Percentiles rank a stretch among this genome's conserved stretches.
Evolutionary conservation across 305 asterid species (phyloP).

Genomic region (Fraxinus ornus): DNA sequence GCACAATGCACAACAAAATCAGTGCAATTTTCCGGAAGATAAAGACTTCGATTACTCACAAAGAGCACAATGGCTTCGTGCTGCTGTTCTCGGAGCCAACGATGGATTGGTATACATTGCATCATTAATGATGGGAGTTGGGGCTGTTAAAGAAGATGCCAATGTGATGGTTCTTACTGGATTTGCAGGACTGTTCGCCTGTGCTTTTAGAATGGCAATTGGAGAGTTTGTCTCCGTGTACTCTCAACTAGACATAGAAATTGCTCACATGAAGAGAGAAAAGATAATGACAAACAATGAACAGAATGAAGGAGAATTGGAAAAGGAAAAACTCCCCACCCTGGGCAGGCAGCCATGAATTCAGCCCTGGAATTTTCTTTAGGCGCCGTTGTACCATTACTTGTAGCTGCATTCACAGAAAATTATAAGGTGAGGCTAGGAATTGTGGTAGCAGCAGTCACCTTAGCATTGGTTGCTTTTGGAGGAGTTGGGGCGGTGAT

Average conservation of each 20-base stretch:
- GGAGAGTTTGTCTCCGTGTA: not conserved
- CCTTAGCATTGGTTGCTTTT: slow-evolving; percentile 24
- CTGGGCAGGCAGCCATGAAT: slow-evolving; percentile 33
- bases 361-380: slow-evolving; percentile 29
- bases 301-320: not conserved
- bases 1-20: not conserved
- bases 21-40: not conserved
- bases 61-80: slow-evolving; percentile 32
- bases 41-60: slow-evolving; percentile 20
- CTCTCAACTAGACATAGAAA: slow-evolving; percentile 29
- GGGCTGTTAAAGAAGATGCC: slow-evolving; percentile 25
- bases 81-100: slow-evolving; percentile 29
- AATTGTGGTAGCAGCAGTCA: slow-evolving; percentile 25
- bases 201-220: slow-evolving; percentile 38
- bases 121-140: slow-evolving; percentile 32
- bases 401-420: slow-evolving; percentile 29
- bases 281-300: not conserved
- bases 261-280: slow-evolving; percentile 27
- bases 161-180: slow-evolving; percentile 27
- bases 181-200: slow-evolving; percentile 30
- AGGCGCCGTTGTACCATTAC: slow-evolving; percentile 27
- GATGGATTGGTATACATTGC: slow-evolving; percentile 31
- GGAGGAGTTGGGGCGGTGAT: slow-evolving; percentile 30
- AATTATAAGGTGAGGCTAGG: slow-evolving; percentile 26
- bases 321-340: slow-evolving; percentile 36